Conservation (phyloP, 257 asterid species). For the Solanum corneliomulleri region DNA sequence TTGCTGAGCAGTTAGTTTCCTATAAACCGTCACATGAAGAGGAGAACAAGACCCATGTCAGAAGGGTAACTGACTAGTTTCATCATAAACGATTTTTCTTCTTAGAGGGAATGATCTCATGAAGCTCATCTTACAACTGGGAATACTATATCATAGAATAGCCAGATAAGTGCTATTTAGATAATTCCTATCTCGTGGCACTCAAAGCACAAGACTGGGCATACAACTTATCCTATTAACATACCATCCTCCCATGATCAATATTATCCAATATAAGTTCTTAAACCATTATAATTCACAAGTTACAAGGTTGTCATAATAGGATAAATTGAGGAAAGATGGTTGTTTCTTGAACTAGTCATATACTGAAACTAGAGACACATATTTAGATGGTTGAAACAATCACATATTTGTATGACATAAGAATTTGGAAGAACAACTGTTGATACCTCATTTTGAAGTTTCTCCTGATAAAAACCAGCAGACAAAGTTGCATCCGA, state of each 20-base stretch:
- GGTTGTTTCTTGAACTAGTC: neutral
- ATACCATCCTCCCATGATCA: neutral
- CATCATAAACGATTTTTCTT: neutral
- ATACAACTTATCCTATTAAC: neutral
- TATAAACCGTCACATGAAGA: neutral
- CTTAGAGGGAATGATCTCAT: neutral
- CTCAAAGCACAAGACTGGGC: neutral
- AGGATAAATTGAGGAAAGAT: neutral
- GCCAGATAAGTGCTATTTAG: neutral
- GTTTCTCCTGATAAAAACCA: constrained; percentile 48
- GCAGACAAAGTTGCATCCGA: constrained; percentile 26
- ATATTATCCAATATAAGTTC: neutral
- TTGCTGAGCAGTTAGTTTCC: neutral
- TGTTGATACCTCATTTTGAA: constrained; percentile 40
- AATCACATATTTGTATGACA: neutral
- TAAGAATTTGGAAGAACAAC: neutral
- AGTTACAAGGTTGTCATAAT: neutral
- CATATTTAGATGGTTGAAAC: neutral
- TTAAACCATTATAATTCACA: neutral
- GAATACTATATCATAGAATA: neutral
- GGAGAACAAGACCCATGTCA: neutral
- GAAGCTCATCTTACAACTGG: neutral
- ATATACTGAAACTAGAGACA: neutral
- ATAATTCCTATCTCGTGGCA: neutral
- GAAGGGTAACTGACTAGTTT: neutral